These are phyloP conservation scores for Tetraselmis chui DNA, from an alignment of 139 green algal species.

Conservation along the genomic window DNA sequence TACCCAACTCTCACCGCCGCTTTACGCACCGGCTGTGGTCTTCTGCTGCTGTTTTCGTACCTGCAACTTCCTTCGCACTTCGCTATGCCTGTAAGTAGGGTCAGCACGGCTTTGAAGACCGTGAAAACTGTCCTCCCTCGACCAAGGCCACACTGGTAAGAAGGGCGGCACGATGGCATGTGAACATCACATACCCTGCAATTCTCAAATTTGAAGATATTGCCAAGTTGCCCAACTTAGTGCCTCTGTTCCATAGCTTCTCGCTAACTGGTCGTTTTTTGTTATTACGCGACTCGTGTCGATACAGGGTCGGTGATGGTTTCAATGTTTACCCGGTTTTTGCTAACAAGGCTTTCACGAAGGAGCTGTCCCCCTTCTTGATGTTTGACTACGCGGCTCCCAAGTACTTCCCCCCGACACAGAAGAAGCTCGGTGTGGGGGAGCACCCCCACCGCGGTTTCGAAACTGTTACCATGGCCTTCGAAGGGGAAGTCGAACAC, in stretches of 20 bases:
- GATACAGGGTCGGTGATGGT: constrained; percentile 19
- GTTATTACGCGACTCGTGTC: no score
- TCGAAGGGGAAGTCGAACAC: constrained; percentile 23
- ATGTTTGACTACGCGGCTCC: constrained; percentile 22
- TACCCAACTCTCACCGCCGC: no score
- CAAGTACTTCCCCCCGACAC: constrained; percentile 12
- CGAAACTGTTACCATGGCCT: constrained; percentile 34
- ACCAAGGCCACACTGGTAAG: not conserved
- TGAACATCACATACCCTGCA: not conserved
- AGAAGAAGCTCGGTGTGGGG: constrained; percentile 1
- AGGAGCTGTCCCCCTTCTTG: constrained; percentile 11
- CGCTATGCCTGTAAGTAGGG: not conserved
- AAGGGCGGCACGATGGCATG: no score
- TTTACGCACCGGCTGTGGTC: no score
- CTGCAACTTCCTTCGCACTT: no score
- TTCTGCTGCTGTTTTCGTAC: no score
- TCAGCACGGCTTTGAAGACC: not conserved
- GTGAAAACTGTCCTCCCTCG: not conserved
- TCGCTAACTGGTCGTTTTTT: no score
- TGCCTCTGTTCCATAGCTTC: no score
- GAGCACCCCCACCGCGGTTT: constrained; percentile 32
- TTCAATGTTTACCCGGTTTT: constrained; percentile 22
- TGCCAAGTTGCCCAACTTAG: no score
- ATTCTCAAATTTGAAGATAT: no score
- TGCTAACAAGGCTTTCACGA: constrained; percentile 13